Evolutionary conservation across 768 basidiomycete genomes (phyloP).

Genomic region (Termitomyces sp.): DNA sequence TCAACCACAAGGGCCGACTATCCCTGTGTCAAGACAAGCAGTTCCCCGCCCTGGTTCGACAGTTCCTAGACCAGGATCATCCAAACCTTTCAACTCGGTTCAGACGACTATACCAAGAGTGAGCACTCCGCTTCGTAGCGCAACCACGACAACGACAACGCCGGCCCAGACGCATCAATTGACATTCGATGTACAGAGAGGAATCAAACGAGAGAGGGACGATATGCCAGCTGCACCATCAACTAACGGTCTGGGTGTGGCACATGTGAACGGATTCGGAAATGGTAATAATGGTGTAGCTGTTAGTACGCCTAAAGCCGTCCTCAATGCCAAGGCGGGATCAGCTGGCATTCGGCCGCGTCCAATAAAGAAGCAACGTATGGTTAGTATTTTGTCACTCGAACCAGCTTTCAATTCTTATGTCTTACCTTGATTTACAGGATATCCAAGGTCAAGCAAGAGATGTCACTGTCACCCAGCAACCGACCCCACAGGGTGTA

Average conservation of each 20-base stretch:
- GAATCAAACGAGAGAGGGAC: conserved; percentile 38
- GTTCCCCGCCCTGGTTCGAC: conserved; percentile 16
- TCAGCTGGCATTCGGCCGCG: conserved; percentile 52
- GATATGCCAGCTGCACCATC: conserved; percentile 14
- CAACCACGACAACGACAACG: conserved; percentile 24
- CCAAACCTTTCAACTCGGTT: conserved; percentile 16
- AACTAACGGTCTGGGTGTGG: conserved; percentile 21
- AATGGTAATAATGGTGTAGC: conserved; percentile 11
- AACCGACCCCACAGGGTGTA: conserved; percentile 70
- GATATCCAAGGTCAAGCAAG: conserved; percentile 61
- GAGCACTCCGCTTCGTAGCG: conserved; percentile 19
- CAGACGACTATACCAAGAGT: conserved; percentile 16
- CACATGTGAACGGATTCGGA: conserved; percentile 15
- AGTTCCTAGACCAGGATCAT: conserved; percentile 21
- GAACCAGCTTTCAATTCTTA: neutral
- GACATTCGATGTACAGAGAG: conserved; percentile 22
- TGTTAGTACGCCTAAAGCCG: conserved; percentile 23
- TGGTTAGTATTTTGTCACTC: conserved; percentile 40
- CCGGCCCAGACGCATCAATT: conserved; percentile 16
- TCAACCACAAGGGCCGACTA: conserved; percentile 18
- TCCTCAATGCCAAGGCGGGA: conserved; percentile 54
- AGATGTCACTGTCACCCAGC: conserved; percentile 57
- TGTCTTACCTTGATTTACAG: conserved; percentile 23
- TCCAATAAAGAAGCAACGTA: conserved; percentile 70
- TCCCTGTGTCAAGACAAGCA: conserved; percentile 12